These are phyloP conservation scores for Apiotrichum laibachii DNA, from an alignment of 1,284 basidiomycete genomes.

Conservation along the genomic window DNA sequence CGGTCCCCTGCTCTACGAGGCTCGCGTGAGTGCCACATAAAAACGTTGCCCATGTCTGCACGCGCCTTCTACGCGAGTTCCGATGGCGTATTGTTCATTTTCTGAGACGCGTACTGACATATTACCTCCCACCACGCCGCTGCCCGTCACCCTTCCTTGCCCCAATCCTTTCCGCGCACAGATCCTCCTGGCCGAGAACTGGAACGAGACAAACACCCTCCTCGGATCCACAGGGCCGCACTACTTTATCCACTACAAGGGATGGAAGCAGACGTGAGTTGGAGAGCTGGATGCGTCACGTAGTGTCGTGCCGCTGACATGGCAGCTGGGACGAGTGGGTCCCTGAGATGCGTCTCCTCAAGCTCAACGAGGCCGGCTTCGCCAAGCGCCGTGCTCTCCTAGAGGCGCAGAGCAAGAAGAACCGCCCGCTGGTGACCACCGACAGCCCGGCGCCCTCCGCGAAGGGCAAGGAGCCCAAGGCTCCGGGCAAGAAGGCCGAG, in stretches of 20 bases:
- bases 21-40: slow-evolving; percentile 60
- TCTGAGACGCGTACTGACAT: slow-evolving; percentile 20
- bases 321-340: slow-evolving; percentile 98
- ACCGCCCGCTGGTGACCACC: slow-evolving; percentile 26
- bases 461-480: slow-evolving; percentile 39
- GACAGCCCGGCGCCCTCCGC: slow-evolving; percentile 24
- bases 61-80: slow-evolving; percentile 18
- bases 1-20: slow-evolving; percentile 90
- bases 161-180: slow-evolving; percentile 25
- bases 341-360: slow-evolving; percentile 74
- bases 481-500: slow-evolving; percentile 50
- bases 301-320: not conserved
- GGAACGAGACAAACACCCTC: slow-evolving; percentile 67
- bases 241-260: slow-evolving; percentile 97
- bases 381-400: slow-evolving; percentile 63
- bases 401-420: slow-evolving; percentile 50
- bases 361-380: slow-evolving; percentile 80
- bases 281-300: not conserved
- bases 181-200: slow-evolving; percentile 76
- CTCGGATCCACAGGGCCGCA: slow-evolving; percentile 70
- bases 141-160: not conserved
- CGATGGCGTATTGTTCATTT: not conserved
- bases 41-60: slow-evolving; percentile 7
- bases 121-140: not conserved
- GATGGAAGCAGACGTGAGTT: slow-evolving; percentile 95